Evolutionary conservation across 2,329 filamentous ascomycete genomes (phyloP).

Genomic region (Trematosphaeria pertusa): DNA sequence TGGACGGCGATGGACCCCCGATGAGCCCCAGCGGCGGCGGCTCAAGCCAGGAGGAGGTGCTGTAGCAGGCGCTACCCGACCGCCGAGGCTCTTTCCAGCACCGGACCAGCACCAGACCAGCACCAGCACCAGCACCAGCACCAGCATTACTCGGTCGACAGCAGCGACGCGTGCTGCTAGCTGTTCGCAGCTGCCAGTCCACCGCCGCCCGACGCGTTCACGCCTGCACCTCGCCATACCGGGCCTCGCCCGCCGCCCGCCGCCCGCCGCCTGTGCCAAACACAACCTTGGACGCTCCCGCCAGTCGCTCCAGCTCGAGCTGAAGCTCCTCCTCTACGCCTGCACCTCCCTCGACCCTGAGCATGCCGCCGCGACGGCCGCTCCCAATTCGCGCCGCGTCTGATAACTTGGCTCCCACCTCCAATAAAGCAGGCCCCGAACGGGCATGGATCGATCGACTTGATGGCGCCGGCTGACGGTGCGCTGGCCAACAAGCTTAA

Average conservation of each 20-base stretch:
- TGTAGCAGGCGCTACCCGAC: not conserved
- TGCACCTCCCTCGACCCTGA: conserved; percentile 1
- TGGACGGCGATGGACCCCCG: too few relatives aligned
- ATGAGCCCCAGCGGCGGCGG: too few relatives aligned
- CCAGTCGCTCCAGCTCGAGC: conserved; percentile 10
- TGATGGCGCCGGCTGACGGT: conserved; percentile 22
- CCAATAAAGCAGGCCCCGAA: conserved; percentile 20
- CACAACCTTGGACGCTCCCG: too few relatives aligned
- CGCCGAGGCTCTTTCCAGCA: not conserved
- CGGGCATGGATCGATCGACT: conserved; percentile 18
- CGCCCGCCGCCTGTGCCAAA: too few relatives aligned
- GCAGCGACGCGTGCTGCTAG: too few relatives aligned
- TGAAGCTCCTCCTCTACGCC: not conserved
- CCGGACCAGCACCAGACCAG: too few relatives aligned
- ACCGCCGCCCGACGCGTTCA: not conserved
- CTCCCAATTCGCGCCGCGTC: conserved; percentile 15
- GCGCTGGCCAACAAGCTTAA: conserved; percentile 30
- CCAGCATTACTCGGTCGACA: too few relatives aligned
- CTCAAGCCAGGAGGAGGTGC: too few relatives aligned
- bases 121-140: too few relatives aligned
- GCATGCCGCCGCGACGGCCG: conserved; percentile 16
- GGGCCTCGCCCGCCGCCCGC: not conserved
- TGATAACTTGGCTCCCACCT: conserved; percentile 22
- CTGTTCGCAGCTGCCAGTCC: too few relatives aligned
- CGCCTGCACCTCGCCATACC: not conserved